Evolutionary conservation across 192 early-diverging fungal species (phyloP), one percentile per base, ranked within the genome.

Genomic region (Podila minutissima): DNA sequence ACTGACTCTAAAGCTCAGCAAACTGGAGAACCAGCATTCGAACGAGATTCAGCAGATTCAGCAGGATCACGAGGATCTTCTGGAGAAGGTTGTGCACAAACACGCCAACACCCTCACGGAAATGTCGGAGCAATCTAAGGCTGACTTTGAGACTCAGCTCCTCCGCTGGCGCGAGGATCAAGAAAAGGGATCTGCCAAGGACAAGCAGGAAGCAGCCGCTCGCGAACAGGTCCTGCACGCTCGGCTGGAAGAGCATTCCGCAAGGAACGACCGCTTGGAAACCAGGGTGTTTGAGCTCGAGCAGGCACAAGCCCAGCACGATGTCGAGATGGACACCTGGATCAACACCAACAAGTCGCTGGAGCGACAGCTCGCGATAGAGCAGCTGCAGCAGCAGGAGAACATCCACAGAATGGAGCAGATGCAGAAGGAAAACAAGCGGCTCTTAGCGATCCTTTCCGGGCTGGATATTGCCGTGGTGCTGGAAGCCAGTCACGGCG

Each of bases 321-420:
- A 68, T 2, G 48, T 50, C 38, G 70, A 72, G 59, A 68, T 68
- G 59, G 70, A 62, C 5, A 26, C 50, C 1, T 41, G 67, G 35
- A 37, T 15, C 17, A 51, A 66, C 28, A 59, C 66, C 35, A 79
- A 72, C 46, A 57, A 65, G 19, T 79, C 76, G 3, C 26, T 79
- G 38, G 76, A 79, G 31, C 46, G 76, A 4, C 76, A 79, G 22
- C n/a, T 72, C 22, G 67, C 69, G 41, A 79, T 79, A 59, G 66
- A 79, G 60, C 69, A 64, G 17, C 46, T 79, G 24, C 51, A 72
- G 32, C 65, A 79, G 49, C 65, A 72, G 24, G 76, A 79, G 61
- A 72, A 67, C 22, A 22, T 32, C 17, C 59, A 60, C 66, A 79
- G 59, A 55, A 46, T 67, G 29, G 76, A 79, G 53, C 59, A 63